Base-by-base conservation (phyloP, 495 filamentous ascomycete genomes). In the Talaromyces wortmannii region DNA sequence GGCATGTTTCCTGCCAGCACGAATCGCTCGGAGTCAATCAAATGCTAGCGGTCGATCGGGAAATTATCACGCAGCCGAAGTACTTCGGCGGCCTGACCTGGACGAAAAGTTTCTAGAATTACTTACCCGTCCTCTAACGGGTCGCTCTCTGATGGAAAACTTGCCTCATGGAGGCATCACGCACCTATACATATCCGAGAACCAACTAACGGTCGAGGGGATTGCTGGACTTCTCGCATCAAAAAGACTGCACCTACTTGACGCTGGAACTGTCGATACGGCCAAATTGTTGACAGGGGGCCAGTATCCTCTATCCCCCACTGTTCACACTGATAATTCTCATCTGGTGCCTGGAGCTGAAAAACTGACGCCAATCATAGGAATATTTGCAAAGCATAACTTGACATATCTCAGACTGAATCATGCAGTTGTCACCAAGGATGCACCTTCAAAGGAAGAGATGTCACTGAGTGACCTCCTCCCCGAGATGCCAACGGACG, bases 161-260 rank as follows among this genome's bases (percentile, higher is more conserved):
- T 58, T 80, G 6, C 65, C 76, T n/a, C 63, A 73, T 58, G 63
- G 64, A 5, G 82, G 82, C 4, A 76, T 85, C 31, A 84, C 81
- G 0, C 82, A 85, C 64, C 70, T 85, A 6, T 81, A 80, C 60
- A 76, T 84, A 17, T 69, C 81, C 29, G 69, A 82, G 36, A 88
- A 88, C 55, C 69, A 68, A 7, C 69, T 88, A 40, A 81, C 78
- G 13, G 75, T 82, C 1, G 79, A 82, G 60, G 83, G 80, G 11
- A 66, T 78, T 12, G 78, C 78, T 6, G 77, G 73, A 44, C 70
- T 87, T 15, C 51, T 85, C 23, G 62, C 71, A 53, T 77, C 81
- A 23, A 66, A 61, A 55, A 63, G 74, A 52, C 66, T 85, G 7
- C 68, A 82, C 58, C 73, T 78, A 29, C 63, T 83, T 30, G 79